Base-by-base conservation (phyloP, 2,329 filamentous ascomycete species). In the Trichoderma sp. region DNA sequence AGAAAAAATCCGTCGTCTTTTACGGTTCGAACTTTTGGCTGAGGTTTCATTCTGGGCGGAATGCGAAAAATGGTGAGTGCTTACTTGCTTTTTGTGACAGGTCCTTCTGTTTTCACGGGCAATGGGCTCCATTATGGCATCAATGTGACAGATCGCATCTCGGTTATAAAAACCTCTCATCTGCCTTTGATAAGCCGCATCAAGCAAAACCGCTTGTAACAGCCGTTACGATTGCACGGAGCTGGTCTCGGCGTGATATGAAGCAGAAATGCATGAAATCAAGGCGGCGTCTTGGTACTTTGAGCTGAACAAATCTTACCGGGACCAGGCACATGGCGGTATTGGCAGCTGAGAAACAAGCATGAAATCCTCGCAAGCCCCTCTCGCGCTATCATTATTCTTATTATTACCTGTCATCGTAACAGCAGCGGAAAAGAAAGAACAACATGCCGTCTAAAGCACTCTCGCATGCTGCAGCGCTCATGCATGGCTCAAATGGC, bases 401-500 rank as follows among this genome's bases (percentile, higher is more conserved):
- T 9, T 12, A 64, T 12, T 43, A 34, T 57, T 59, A 36, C 57
- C 67, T 26, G 32, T 62, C 39, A 32, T 58, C 58, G 20, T 11
- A 1, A n/a, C 9, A 53, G 55, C 30, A 66, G 15, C n/a, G 34
- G 20, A n/a, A 34, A 50, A 61, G 13, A 6, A 12, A 34, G n/a
- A 32, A 20, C n/a, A 39, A 39, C 15, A 59, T 13, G 17, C 66
- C 67, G 57, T 61, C 43, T 28, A 50, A 53, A 36, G 36, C 69
- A 61, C n/a, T 57, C 50, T 36, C 62, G 39, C 62, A 57, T 47
- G 61, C 39, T 47, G 61, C 39, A 71, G 69, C 39, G 20, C 30
- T 59, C 63, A 66, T 71, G 69, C 63, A 71, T 61, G 62, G 63
- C 63, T 39, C n/a, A 43, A 71, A 66, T 58, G 69, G 55, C 57